A percentile compares a stretch with the other conserved stretches of the same genome.
Conservation (phyloP, 257 asterid species). For the Scutellaria baicalensis region DNA sequence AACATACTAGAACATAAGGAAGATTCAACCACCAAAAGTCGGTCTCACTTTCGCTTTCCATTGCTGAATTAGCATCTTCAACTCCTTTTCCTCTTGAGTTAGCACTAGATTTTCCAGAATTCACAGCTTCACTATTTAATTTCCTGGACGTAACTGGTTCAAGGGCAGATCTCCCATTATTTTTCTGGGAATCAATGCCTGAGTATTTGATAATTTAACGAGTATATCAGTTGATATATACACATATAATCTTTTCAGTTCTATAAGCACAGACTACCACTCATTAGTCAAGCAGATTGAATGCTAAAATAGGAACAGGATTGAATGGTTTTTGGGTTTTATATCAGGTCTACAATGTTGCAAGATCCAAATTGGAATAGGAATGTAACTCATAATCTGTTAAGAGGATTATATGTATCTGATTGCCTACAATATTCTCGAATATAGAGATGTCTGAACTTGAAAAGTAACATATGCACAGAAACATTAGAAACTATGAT, state of each 20-base stretch:
- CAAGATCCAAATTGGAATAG: not conserved
- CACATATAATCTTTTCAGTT: not conserved
- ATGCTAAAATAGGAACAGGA: not conserved
- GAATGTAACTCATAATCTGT: not conserved
- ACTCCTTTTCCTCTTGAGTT: conserved; percentile 21
- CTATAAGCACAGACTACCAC: not conserved
- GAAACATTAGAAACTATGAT: not conserved
- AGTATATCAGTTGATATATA: not conserved
- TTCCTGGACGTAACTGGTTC: conserved; percentile 17
- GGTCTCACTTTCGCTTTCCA: conserved; percentile 20
- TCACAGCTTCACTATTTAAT: conserved; percentile 15
- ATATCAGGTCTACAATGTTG: not conserved
- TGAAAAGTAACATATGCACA: conserved; percentile 1
- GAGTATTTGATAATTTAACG: conserved; percentile 4
- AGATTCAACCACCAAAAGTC: conserved; percentile 79
- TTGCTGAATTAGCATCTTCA: conserved; percentile 22
- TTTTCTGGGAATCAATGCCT: conserved; percentile 17
- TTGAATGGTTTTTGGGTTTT: not conserved
- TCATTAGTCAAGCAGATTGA: conserved; percentile 2
- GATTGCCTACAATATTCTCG: too few relatives aligned
- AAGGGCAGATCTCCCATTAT: conserved; percentile 5
- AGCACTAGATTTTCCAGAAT: conserved; percentile 24
- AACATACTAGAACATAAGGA: conserved; percentile 78
- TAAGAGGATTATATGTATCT: too few relatives aligned
- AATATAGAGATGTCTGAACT: not conserved